Evolutionary conservation across 2,329 filamentous ascomycete genomes (phyloP), one percentile per base, ranked within the genome.

Genomic region (Diplodia corticola): DNA sequence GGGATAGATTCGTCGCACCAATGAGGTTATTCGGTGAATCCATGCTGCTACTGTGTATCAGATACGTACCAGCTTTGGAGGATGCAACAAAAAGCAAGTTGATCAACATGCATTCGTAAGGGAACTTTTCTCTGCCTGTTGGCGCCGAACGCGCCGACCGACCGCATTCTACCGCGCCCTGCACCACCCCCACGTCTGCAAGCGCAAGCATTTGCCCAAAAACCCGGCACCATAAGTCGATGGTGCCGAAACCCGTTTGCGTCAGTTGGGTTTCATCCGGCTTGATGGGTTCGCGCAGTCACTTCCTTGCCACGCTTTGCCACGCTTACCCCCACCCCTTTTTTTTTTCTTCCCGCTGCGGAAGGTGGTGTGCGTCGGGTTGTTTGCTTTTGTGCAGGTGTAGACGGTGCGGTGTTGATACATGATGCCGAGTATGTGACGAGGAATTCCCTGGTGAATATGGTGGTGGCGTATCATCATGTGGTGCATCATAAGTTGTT

Each of bases 151-250:
- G 37, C 13, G 37, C 37, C 17, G 17, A 40, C 5, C 6, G 37
- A 40, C 37, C 5, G 13, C 4, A 15, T 17, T 82, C 72, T 80
- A 82, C 69, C 79, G 80, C 48, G 71, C 79, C 17, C 78, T 81
- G 70, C 80, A 82, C 67, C 80, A 82, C 70, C 80, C 80, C 37
- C 77, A 76, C 30, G 66, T 82, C 49, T 82, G 82, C 77, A 81
- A 81, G 70, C 80, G 80, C 68, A 74, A 82, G 30, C 80, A 82
- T 73, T 82, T 82, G 75, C 79, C 80, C n/a, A n/a, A n/a, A n/a
- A n/a, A n/a, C n/a, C n/a, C n/a, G n/a, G 69, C 80, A 82, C 67
- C 80, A 82, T 77, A 82, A 82, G 72, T 82, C 80, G 80, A 82
- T 82, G 63, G 80, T 83, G 53, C 81, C 81, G 15, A 82, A 82